phyloP scores from a whole-genome alignment of 2,329 filamentous ascomycete genomes.

The Sporothrix brunneoviolacea region DNA sequence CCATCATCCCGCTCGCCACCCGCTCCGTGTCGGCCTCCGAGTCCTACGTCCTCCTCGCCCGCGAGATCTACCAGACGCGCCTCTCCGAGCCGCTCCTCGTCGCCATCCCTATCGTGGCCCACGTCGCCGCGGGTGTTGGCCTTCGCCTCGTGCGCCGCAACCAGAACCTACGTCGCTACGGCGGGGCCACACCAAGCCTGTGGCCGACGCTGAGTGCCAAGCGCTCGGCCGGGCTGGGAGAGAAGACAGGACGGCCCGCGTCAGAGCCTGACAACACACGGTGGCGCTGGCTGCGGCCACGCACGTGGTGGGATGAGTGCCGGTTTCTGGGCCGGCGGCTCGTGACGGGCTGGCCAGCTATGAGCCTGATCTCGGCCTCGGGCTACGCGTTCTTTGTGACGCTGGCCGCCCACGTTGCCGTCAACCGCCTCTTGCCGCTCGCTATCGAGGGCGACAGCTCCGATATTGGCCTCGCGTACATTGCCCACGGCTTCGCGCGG shows the following conservation, averaged over 20 bases:
- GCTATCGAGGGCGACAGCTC: conserved; percentile 75
- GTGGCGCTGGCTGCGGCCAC: no score
- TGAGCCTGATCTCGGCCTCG: conserved; percentile 63
- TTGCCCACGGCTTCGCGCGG: conserved; percentile 75
- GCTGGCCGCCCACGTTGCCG: conserved; percentile 62
- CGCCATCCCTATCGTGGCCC: conserved; percentile 63
- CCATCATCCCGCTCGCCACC: conserved; percentile 69
- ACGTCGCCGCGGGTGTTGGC: conserved; percentile 69
- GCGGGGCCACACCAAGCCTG: conserved; percentile 56
- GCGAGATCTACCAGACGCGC: conserved; percentile 85
- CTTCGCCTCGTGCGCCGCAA: conserved; percentile 68
- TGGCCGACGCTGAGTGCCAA: conserved; percentile 17
- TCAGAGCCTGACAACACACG: no score
- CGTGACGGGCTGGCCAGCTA: conserved; percentile 54
- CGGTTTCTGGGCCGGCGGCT: neutral
- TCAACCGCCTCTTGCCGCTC: conserved; percentile 71
- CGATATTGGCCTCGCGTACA: conserved; percentile 76
- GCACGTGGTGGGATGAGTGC: neutral
- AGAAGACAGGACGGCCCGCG: no score
- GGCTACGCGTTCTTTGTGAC: conserved; percentile 66
- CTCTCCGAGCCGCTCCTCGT: conserved; percentile 75
- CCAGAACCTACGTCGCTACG: conserved; percentile 68
- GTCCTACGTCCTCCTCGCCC: conserved; percentile 80
- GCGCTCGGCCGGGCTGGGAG: neutral
- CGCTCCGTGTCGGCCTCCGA: conserved; percentile 69